Base-by-base conservation (phyloP, 495 filamentous ascomycete genomes). In the Aspergillus panamensis region DNA sequence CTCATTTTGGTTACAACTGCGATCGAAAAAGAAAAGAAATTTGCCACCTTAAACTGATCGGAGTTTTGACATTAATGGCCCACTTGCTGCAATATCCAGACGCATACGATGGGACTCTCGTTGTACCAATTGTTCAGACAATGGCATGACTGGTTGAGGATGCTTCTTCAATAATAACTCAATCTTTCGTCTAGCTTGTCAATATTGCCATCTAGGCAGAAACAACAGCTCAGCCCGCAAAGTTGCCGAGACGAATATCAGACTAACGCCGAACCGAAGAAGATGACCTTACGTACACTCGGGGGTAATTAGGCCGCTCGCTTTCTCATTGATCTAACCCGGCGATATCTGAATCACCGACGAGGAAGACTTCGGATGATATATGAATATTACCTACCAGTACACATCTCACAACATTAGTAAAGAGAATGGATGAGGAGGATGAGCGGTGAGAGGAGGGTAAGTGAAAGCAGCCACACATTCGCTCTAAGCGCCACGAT, bases 21-120 rank as follows among this genome's bases (percentile, higher is more conserved):
- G 42, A 45, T 45, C n/a, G 19, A 45, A 45, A 17, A 45, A 35
- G 43, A 44, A 16, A 16, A 8, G 16, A 54, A 33, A 45, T 32
- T 56, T 44, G 53, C 53, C 53, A 56, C 42, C 39, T 56, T 43
- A 44, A 21, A 12, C 20, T 29, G 19, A 25, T 25, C 21, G 51
- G 17, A 44, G 51, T 44, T 54, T 43, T 30, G 39, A 54, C 51
- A 54, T 35, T 25, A 32, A 17, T 30, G 53, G 53, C 30, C 53
- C 53, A 56, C 53, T 48, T 49, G 53, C 53, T 56, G 53, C 53
- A 56, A 39, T 56, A 48, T 56, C 53, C 35, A 47, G 29, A 48
- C 31, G 47, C 47, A 49, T 31, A 31, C 47, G 8, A 49, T 20
- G 6, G 47, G 20, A 39, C 10, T 17, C 8, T 39, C 14, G 19